Evolutionary conservation across 352 stramenopile genomes (phyloP).

Genomic region (Phytophthora lateralis): DNA sequence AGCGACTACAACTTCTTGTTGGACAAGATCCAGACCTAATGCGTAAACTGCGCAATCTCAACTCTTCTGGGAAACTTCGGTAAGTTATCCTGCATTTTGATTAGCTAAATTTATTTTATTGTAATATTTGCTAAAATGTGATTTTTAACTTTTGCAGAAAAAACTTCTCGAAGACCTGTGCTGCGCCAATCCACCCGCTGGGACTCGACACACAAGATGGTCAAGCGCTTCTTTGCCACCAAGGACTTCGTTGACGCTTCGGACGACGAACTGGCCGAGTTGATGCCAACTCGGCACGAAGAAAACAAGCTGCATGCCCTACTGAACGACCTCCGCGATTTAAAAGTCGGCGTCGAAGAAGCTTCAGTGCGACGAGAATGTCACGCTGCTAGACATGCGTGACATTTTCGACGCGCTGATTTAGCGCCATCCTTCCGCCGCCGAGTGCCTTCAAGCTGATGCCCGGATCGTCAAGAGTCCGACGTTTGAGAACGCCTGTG

Average conservation of each 20-base stretch:
- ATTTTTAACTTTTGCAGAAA: not conserved
- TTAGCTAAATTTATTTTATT: not conserved
- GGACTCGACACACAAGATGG: slow-evolving; percentile 9
- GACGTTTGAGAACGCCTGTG: not conserved
- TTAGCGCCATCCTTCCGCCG: not conserved
- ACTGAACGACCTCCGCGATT: slow-evolving; percentile 1
- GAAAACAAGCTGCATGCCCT: slow-evolving; percentile 9
- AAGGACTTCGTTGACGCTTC: slow-evolving; percentile 6
- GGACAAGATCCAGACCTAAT: not conserved
- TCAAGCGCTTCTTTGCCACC: slow-evolving; percentile 7
- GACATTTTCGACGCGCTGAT: not conserved
- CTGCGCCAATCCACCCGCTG: not conserved
- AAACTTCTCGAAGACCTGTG: not conserved
- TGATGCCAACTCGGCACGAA: slow-evolving; percentile 5
- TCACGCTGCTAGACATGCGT: slow-evolving; percentile 3
- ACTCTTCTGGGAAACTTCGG: slow-evolving; percentile 2
- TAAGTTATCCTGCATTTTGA: slow-evolving; percentile 1
- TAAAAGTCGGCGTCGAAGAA: slow-evolving; percentile 15
- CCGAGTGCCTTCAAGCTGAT: not conserved
- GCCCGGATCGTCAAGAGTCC: not conserved
- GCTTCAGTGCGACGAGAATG: slow-evolving; percentile 11
- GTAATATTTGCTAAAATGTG: not conserved
- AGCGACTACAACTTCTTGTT: not conserved
- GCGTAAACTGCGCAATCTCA: slow-evolving; percentile 5
- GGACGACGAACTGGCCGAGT: not conserved